phyloP scores from a whole-genome alignment of 768 basidiomycete species.

The Imleria badia region DNA sequence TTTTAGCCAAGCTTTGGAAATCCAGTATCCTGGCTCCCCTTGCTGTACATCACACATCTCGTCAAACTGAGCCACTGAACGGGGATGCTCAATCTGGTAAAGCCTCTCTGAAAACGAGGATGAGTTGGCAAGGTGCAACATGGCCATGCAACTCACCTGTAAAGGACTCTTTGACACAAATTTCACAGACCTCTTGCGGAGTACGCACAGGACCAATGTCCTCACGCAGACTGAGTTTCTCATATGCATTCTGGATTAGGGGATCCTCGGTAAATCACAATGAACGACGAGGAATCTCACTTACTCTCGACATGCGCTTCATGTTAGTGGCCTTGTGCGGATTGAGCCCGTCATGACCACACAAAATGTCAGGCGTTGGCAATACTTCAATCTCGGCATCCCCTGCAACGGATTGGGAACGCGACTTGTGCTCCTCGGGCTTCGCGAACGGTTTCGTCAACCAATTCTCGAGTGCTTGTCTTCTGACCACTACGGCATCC shows the following conservation, averaged over 20 bases:
- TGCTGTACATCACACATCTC: constrained; percentile 43
- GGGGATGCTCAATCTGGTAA: constrained; percentile 69
- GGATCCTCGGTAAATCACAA: background rate
- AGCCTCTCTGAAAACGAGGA: constrained; percentile 50
- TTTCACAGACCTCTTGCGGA: constrained; percentile 54
- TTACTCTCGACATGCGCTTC: constrained; percentile 65
- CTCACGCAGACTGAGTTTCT: constrained; percentile 35
- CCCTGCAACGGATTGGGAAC: constrained; percentile 15
- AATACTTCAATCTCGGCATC: constrained; percentile 22
- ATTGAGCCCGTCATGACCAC: constrained; percentile 61
- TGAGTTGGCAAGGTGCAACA: background rate
- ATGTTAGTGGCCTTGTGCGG: constrained; percentile 58
- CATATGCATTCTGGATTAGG: constrained; percentile 22
- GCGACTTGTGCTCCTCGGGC: constrained; percentile 20
- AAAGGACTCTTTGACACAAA: constrained; percentile 59
- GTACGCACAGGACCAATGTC: constrained; percentile 50
- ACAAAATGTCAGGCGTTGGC: constrained; percentile 51
- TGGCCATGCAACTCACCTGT: constrained; percentile 41
- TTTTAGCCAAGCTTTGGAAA: constrained; percentile 79
- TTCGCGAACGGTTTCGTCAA: constrained; percentile 39
- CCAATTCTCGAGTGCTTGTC: constrained; percentile 61
- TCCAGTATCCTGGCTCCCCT: constrained; percentile 56
- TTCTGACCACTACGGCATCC: constrained; percentile 62
- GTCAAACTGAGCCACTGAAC: constrained; percentile 58
- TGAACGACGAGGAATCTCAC: constrained; percentile 4